Base-by-base conservation (phyloP, 2,329 filamentous ascomycete species). In the Pochonia chlamydosporia region DNA sequence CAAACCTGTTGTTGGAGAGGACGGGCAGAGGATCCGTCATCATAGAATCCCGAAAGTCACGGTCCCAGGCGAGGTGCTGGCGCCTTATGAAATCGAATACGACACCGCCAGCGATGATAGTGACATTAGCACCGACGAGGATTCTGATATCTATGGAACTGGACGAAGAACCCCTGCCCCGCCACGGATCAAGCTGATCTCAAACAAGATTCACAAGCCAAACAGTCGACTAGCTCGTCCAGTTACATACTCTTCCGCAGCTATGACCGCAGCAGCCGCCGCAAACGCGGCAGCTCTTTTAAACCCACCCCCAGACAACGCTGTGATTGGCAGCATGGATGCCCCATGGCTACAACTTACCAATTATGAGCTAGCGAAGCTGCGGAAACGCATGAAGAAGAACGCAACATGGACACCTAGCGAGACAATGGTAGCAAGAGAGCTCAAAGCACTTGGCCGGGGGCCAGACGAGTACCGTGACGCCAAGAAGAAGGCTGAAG, bases 381-480 rank as follows among this genome's bases (percentile, higher is more conserved):
- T 93, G 7, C 75, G 88, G 50, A 93, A 93, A 67, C 78, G 85
- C 16, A 93, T 93, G 88, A 93, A 93, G 76, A 93, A 93, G 74
- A 93, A 93, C 59, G 85, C 87, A 0, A 84, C 87, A 4, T 93
- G 88, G 88, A 83, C 81, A 3, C 88, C 88, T 0, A 91, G 86
- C 52, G 85, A 89, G 56, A 91, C 88, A 0, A 93, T 93, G 88
- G 87, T 92, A 53, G 80, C 85, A 14, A 76, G 87, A 25, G 87
- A 92, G 64, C 76, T 93, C 1, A 86, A 86, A 61, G 73, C 74
- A 18, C 75, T 89, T 16, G 83, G 83, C 1, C 82, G 88, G 39
- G 82, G 82, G 3, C 73, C 80, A 14, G 81, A 84, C 44, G 78
- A 78, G 6, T 85, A 78, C 56, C 73, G 70, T 37, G 73, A 73